Evolutionary conservation across 169 alveolate genomes (phyloP), one percentile per base, ranked within the genome.

Genomic region (Plasmodium yoelii): DNA sequence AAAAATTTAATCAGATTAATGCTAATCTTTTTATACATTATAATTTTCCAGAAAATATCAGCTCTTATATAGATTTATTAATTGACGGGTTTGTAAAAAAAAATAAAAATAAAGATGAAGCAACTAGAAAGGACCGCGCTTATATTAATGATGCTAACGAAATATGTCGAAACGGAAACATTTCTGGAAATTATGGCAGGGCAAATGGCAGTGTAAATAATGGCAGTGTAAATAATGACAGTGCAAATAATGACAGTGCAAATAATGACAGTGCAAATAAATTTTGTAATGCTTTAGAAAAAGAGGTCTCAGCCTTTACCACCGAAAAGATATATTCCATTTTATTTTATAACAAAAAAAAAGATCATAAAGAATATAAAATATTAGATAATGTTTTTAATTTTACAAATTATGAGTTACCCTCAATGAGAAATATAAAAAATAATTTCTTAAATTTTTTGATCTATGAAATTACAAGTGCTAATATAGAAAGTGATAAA

Each of bases 331-430:
- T 57, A 13, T 53, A 84, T 12, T 84, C 91, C n/a, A 57, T 84
- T 56, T 53, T 84, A 39, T 84, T 84, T 60, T 84, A 84, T 55
- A 84, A 72, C 60, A 73, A 57, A 19, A 84, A 69, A 70, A 84
- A 69, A 28, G 51, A 13, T 39, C 10, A 65, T 63, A 84, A 69
- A 63, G 34, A 57, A 51, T 84, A 84, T 55, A 73, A 84, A 69
- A 47, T 10, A 42, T 57, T 84, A 9, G 64, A 84, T 18, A 73
- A 44, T 44, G 56, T 84, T 56, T 19, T 84, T 26, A 69, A 51
- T 46, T 84, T 84, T 63, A 56, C 46, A 34, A 61, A 47, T 10
- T 84, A 84, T 61, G 22, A 53, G 3, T 73, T 84, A 24, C 91
- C 91, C 0, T 7, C 91, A 6, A 24, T 61, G 39, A 84, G 53